Base-by-base conservation (phyloP, 306 rosid genomes). In the Malus domestica region DNA sequence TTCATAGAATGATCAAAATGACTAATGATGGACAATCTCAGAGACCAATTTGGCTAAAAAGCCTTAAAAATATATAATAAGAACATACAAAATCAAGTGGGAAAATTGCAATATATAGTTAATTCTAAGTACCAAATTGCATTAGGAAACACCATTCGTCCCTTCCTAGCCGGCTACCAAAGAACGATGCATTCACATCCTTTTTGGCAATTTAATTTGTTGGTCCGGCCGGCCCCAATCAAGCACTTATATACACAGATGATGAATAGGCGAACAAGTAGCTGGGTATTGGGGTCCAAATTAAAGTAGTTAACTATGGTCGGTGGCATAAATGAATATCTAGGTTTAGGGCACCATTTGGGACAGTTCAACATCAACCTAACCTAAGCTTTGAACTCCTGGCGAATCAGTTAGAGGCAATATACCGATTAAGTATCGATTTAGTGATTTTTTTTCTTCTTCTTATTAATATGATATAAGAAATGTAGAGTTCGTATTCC, bases 171-270 rank as follows among this genome's bases (percentile, higher is more conserved):
- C 4, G 22, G 49, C 45, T 12, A 15, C 14, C 16, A 18, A 18
- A 4, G 18, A 18, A 18, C 10, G 16, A 19, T 40, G 10, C 44
- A 40, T 40, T 33, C 38, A 33, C 38, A 49, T 49, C 51, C 46
- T 32, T 35, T 35, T 38, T 72, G 54, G 67, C 35, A 57, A 72
- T 57, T 72, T 35, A 58, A 45, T 58, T 40, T 72, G 8, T 40
- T 22, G 27, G 54, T 12, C 22, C 10, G 5, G 57, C 5, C 15
- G 25, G 66, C 25, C 67, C 76, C 49, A 54, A 33, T 33, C 63
- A 70, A 52, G 63, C 29, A 46, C 63, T 33, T 51, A 19, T 32
- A 52, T 71, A 52, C 6, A 70, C 5, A 38, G 42, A 38, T 33
- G 42, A 52, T 15, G 74, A 52, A 30, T 30, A 25, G 52, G 20